These are phyloP conservation scores for Elongisporangium undulatum DNA, from an alignment of 352 stramenopile species.

Conservation along the genomic window DNA sequence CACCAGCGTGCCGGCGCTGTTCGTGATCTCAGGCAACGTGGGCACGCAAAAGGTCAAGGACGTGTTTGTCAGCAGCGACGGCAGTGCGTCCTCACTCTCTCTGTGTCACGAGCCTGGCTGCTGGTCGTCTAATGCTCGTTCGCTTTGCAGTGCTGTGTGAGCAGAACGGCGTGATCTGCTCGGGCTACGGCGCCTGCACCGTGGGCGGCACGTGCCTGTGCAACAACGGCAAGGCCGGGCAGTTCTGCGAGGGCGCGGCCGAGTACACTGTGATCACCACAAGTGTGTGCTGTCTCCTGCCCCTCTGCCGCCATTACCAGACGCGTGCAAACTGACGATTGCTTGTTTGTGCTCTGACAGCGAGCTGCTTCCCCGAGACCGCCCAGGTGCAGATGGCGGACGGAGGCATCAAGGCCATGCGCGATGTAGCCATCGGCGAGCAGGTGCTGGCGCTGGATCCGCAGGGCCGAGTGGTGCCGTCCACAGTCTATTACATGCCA, in stretches of 20 bases:
- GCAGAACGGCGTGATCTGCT: constrained; percentile 63
- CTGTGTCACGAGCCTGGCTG: background rate
- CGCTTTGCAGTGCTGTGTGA: constrained; percentile 60
- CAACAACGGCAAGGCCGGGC: constrained; percentile 42
- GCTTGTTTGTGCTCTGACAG: constrained; percentile 16
- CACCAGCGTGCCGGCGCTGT: constrained; percentile 49
- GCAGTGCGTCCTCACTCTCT: constrained; percentile 33
- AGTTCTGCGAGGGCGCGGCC: constrained; percentile 48
- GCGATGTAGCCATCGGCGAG: constrained; percentile 37
- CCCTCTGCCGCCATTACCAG: background rate
- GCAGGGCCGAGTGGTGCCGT: constrained; percentile 27
- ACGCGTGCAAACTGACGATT: background rate
- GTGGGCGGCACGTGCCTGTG: constrained; percentile 67
- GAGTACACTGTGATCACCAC: constrained; percentile 46
- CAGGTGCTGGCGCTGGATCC: constrained; percentile 45
- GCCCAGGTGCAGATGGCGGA: constrained; percentile 25
- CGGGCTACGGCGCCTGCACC: constrained; percentile 55
- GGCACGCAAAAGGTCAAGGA: constrained; percentile 73
- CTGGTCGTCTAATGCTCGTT: constrained; percentile 5
- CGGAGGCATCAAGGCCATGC: constrained; percentile 19
- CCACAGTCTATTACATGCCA: constrained; percentile 64
- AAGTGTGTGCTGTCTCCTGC: constrained; percentile 14
- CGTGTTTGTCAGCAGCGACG: constrained; percentile 59
- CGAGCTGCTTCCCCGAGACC: constrained; percentile 55
- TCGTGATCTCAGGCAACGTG: constrained; percentile 66